Evolutionary conservation across 179 eudicot species (phyloP).

Genomic region (Sideroxylon spinosum): DNA sequence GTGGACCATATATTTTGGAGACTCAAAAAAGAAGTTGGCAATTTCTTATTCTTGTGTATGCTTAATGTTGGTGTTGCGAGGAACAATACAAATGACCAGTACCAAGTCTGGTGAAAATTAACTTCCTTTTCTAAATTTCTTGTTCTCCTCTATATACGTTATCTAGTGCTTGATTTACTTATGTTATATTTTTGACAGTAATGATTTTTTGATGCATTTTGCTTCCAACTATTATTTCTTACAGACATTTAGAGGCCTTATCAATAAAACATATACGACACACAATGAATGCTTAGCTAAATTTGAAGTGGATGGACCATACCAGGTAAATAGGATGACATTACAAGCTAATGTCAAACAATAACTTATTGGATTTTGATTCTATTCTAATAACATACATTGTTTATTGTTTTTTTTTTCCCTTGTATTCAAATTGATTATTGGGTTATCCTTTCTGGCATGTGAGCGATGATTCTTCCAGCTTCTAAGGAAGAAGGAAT

Average conservation of each 20-base stretch:
- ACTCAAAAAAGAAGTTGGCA: constrained; percentile 74
- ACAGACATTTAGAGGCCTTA: constrained; percentile 81
- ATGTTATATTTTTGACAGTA: not conserved
- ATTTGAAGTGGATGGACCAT: too few species aligned
- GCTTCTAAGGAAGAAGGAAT: constrained; percentile 81
- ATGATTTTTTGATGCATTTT: not conserved
- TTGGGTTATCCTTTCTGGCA: constrained; percentile 21
- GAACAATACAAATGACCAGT: constrained; percentile 94
- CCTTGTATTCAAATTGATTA: not conserved
- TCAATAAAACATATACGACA: too few species aligned
- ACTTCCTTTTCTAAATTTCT: not conserved
- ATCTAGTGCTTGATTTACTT: not conserved
- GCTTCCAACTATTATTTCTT: constrained; percentile 18
- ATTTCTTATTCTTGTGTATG: constrained; percentile 97
- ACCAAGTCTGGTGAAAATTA: constrained; percentile 52
- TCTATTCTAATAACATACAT: not conserved
- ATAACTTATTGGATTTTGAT: constrained; percentile 16
- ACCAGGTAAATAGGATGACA: too few species aligned
- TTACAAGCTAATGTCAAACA: too few species aligned
- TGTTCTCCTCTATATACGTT: constrained; percentile 6
- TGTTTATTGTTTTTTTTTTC: not conserved
- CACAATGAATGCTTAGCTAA: too few species aligned
- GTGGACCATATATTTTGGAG: too few species aligned
- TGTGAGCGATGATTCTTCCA: constrained; percentile 93
- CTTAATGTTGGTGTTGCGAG: constrained; percentile 97